These are phyloP conservation scores for Pythium apleroticum DNA, from an alignment of 352 stramenopile species.

Conservation along the genomic window DNA sequence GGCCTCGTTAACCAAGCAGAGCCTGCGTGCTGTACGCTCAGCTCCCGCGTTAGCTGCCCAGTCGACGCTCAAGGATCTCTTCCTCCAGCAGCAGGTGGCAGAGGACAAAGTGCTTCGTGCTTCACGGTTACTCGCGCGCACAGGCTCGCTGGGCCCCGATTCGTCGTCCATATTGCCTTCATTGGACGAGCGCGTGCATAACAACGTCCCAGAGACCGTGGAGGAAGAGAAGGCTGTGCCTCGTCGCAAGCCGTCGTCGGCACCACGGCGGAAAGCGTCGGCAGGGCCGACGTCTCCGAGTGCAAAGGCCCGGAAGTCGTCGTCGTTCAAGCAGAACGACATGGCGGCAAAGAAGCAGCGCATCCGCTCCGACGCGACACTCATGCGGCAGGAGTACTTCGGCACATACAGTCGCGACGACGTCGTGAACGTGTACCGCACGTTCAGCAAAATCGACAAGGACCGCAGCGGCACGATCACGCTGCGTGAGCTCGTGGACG, in stretches of 20 bases:
- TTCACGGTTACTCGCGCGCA: conserved; percentile 25
- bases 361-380: conserved; percentile 54
- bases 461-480: conserved; percentile 71
- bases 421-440: conserved; percentile 70
- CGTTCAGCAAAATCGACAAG: conserved; percentile 70
- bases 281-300: conserved; percentile 9
- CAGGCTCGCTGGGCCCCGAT: conserved; percentile 8
- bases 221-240: neutral
- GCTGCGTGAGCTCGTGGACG: conserved; percentile 55
- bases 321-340: conserved; percentile 9
- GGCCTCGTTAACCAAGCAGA: neutral
- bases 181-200: neutral
- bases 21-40: conserved; percentile 13
- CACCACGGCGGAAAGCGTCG: conserved; percentile 11
- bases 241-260: conserved; percentile 13
- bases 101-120: conserved; percentile 32
- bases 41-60: conserved; percentile 13
- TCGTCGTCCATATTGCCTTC: neutral
- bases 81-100: conserved; percentile 35
- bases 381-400: conserved; percentile 67
- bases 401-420: conserved; percentile 65
- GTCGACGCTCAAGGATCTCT: conserved; percentile 39
- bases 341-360: conserved; percentile 52
- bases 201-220: neutral
- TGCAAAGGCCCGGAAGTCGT: conserved; percentile 11